Evolutionary conservation across 345 rosid genomes (phyloP), one percentile per base, ranked within the genome.

Genomic region (Eucalyptus globulus): DNA sequence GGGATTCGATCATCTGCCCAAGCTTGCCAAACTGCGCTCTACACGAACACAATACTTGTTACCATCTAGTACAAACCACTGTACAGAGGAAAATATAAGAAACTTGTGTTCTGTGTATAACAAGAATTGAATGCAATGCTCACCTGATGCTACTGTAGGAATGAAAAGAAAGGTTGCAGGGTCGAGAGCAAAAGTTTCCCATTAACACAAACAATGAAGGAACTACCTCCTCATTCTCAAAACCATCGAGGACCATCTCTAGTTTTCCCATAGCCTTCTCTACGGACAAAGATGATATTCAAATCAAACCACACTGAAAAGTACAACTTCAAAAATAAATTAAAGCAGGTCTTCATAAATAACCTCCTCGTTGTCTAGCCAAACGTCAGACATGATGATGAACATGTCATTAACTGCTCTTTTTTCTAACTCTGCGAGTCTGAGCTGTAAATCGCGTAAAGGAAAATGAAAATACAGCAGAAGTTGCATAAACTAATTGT

Each of bases 121-220:
- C 85, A 76, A 76, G 47, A 76, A 76, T 76, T 22, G 85, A 76
- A 21, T 40, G 85, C 87, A 87, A 65, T 53, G 47, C 93, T 91
- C 90, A 98, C 99, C 97, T 97, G 86, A 96, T 97, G 92, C 88
- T 94, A 90, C 96, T 93, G 89, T 93, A 97, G 47, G 99, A 95
- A 92, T 93, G 93, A 89, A 95, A 98, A 49, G 98, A 89, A 89
- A 96, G 94, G 91, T 95, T 96, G 93, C 97, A 98, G 34, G 98
- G 97, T 89, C 37, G 94, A 88, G 97, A 97, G 90, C 96, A 96
- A 88, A 97, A 96, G 86, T 98, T 95, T 49, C 99, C 99, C 99
- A 98, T 97, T 90, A 98, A 96, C 86, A 98, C 99, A 94, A 98
- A 97, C 85, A 98, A 94, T 53, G 99, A 95, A 86, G 99, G 99